Conservation (phyloP, 768 basidiomycete genomes). For the Hericium alpestre region DNA sequence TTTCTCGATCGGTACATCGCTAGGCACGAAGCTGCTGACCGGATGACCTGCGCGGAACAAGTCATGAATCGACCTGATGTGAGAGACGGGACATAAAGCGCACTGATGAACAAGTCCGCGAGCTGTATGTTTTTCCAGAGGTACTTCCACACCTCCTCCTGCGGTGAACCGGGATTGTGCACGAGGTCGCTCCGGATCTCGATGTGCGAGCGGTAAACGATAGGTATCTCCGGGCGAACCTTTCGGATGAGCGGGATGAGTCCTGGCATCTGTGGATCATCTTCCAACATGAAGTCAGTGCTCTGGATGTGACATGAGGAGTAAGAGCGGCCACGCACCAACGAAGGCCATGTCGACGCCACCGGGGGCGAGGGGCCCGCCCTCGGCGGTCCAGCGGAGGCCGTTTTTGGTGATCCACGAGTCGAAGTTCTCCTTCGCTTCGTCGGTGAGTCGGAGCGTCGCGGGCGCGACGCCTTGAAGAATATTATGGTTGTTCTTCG, state of each 20-base stretch:
- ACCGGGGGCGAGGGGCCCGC: conserved; percentile 73
- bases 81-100: conserved; percentile 13
- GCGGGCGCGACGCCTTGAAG: conserved; percentile 85
- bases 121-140: conserved; percentile 87
- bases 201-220: conserved; percentile 91
- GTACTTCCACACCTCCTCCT: conserved; percentile 90
- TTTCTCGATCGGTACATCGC: conserved; percentile 64
- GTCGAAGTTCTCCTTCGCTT: conserved; percentile 71
- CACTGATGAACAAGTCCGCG: conserved; percentile 85
- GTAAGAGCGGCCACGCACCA: conserved; percentile 31
- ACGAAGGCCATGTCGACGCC: conserved; percentile 86
- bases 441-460: conserved; percentile 64
- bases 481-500: conserved; percentile 93
- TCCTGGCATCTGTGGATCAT: conserved; percentile 91
- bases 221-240: conserved; percentile 73
- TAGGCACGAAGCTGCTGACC: conserved; percentile 88
- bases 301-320: neutral
- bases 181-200: conserved; percentile 79
- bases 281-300: conserved; percentile 21
- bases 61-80: no score
- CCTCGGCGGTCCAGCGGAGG: conserved; percentile 76
- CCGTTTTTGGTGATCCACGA: conserved; percentile 89
- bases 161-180: conserved; percentile 70
- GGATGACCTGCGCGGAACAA: conserved; percentile 49
- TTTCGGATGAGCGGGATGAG: conserved; percentile 88